A percentile compares a stretch with the other conserved stretches of the same genome.
Conservation (phyloP, 2,329 filamentous ascomycete species). For the Alternaria sp. region DNA sequence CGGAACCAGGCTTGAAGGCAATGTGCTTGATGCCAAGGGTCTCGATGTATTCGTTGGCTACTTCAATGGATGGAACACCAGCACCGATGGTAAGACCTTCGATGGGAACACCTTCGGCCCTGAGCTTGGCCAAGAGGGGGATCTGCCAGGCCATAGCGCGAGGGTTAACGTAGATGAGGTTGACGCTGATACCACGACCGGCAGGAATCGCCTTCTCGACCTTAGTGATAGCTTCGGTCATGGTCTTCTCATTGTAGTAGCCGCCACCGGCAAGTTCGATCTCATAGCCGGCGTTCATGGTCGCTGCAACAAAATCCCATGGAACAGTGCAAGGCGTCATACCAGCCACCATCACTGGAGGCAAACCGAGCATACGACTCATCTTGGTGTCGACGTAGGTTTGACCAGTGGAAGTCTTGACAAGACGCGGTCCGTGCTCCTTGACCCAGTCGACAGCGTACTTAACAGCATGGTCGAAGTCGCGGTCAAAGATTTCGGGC, state of each 20-base stretch:
- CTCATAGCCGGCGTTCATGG: conserved; percentile 60
- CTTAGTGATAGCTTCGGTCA: conserved; percentile 55
- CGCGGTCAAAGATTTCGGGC: conserved; percentile 94
- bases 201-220: conserved; percentile 54
- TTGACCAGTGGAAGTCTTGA: conserved; percentile 86
- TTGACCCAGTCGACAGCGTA: conserved; percentile 98
- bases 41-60: conserved; percentile 57
- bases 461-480: conserved; percentile 92
- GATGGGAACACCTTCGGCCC: conserved; percentile 55
- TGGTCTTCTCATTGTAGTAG: conserved; percentile 55
- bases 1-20: conserved; percentile 57
- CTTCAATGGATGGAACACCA: conserved; percentile 56
- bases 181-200: conserved; percentile 60
- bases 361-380: conserved; percentile 55
- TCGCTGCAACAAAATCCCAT: conserved; percentile 60
- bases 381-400: conserved; percentile 93
- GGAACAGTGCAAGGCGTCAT: conserved; percentile 58
- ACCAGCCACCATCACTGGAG: conserved; percentile 57
- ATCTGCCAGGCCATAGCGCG: conserved; percentile 62
- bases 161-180: conserved; percentile 62
- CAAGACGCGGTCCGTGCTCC: conserved; percentile 89
- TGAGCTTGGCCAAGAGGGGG: conserved; percentile 56
- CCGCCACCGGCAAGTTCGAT: conserved; percentile 59
- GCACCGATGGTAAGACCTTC: conserved; percentile 58
- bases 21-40: conserved; percentile 65